These are phyloP conservation scores for Lathyrus aphaca DNA, from an alignment of 306 rosid species.

Conservation along the genomic window DNA sequence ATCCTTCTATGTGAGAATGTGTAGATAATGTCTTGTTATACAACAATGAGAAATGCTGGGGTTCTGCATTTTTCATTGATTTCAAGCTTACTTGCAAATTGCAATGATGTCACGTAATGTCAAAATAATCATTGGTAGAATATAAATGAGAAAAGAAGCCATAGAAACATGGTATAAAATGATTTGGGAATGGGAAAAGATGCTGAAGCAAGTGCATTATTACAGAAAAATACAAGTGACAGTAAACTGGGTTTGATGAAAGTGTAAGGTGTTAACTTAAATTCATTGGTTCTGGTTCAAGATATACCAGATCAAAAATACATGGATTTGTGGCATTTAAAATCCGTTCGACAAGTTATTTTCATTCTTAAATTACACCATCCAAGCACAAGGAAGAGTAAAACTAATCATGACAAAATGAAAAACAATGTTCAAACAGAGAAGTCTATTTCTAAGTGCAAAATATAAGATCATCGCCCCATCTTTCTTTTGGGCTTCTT, in stretches of 20 bases:
- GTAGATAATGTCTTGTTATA: conserved; percentile 30
- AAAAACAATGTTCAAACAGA: conserved; percentile 31
- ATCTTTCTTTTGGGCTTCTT: conserved; percentile 60
- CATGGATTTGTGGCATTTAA: background rate
- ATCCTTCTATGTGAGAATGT: conserved; percentile 29
- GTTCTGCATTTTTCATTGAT: conserved; percentile 1
- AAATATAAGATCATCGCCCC: conserved; percentile 50
- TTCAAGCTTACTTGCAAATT: background rate
- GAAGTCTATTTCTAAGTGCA: conserved; percentile 31
- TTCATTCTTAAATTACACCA: conserved; percentile 4
- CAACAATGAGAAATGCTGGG: conserved; percentile 2
- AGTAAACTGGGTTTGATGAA: background rate
- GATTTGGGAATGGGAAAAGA: background rate
- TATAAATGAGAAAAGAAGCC: background rate
- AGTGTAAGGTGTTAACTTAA: background rate
- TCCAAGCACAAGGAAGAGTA: conserved; percentile 10
- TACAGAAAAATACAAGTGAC: background rate
- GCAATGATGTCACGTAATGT: background rate
- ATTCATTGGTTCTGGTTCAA: background rate
- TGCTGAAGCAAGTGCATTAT: background rate
- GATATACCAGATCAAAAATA: conserved; percentile 3
- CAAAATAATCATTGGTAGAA: no score
- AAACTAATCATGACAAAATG: conserved; percentile 27
- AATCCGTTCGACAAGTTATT: background rate
- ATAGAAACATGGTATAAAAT: background rate